Evolutionary conservation across 1,284 basidiomycete species (phyloP).

Genomic region (Tetrapyrgos nigripes): DNA sequence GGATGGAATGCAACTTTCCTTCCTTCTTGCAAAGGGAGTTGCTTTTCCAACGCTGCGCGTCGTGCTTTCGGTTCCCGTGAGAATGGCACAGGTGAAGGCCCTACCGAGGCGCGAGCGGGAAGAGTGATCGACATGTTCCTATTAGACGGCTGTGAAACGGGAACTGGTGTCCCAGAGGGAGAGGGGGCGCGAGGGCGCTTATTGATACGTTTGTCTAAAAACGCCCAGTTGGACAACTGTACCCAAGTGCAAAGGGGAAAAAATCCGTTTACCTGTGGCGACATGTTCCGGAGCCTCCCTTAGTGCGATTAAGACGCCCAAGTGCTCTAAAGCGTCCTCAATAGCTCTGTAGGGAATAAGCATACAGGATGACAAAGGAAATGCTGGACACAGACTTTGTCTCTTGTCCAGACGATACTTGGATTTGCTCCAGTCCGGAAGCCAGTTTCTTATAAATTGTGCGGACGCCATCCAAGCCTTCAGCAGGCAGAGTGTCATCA

Average conservation of each 20-base stretch:
- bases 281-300: slow-evolving; percentile 69
- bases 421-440: slow-evolving; percentile 67
- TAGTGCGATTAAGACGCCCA: slow-evolving; percentile 72
- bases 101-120: slow-evolving; percentile 62
- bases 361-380: slow-evolving; percentile 9
- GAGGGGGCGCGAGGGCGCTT: slow-evolving; percentile 77
- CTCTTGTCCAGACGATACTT: slow-evolving; percentile 64
- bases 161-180: slow-evolving; percentile 57
- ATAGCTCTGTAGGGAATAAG: slow-evolving; percentile 56
- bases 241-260: neutral
- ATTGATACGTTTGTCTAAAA: slow-evolving; percentile 65
- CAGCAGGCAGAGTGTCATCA: slow-evolving; percentile 70
- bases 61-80: slow-evolving; percentile 72
- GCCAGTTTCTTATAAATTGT: slow-evolving; percentile 66
- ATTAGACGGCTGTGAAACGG: slow-evolving; percentile 41
- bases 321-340: slow-evolving; percentile 70
- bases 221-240: slow-evolving; percentile 9
- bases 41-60: slow-evolving; percentile 62
- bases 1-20: slow-evolving; percentile 83
- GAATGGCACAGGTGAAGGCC: slow-evolving; percentile 60
- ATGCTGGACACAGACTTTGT: slow-evolving; percentile 54
- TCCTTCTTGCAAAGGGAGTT: slow-evolving; percentile 71
- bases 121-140: slow-evolving; percentile 60
- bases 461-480: slow-evolving; percentile 70
- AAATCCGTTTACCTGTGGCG: slow-evolving; percentile 53